These are phyloP conservation scores for Torulaspora quercuum DNA, from an alignment of 805 yeast species.

Conservation along the genomic window DNA sequence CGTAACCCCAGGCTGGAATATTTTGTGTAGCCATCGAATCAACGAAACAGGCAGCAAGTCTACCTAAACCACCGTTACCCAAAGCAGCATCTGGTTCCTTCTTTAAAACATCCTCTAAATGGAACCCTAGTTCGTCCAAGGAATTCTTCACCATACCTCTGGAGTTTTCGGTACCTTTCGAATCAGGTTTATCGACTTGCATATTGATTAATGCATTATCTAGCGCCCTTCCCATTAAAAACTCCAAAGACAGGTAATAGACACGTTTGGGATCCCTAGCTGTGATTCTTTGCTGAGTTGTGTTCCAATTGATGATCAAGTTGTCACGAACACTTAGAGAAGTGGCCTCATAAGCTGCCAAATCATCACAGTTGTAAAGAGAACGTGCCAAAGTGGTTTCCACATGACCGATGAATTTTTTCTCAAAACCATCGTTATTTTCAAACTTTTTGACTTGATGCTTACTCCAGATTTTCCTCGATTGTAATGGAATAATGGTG, in stretches of 20 bases:
- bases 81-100: constrained; percentile 92
- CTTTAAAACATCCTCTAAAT: constrained; percentile 76
- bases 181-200: constrained; percentile 39
- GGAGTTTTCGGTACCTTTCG: constrained; percentile 18
- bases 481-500: constrained; percentile 71
- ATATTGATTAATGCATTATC: constrained; percentile 89
- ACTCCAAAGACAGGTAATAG: constrained; percentile 82
- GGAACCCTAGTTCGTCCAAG: constrained; percentile 75
- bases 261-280: constrained; percentile 78
- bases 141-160: constrained; percentile 57
- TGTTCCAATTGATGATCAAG: constrained; percentile 82
- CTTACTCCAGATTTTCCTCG: constrained; percentile 75
- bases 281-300: constrained; percentile 88
- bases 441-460: constrained; percentile 53
- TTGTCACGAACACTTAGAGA: constrained; percentile 76
- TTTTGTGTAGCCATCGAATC: constrained; percentile 83
- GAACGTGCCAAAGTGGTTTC: constrained; percentile 91
- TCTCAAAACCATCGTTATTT: constrained; percentile 57
- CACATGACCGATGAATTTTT: constrained; percentile 74
- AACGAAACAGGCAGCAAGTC: constrained; percentile 90
- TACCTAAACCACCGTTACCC: constrained; percentile 94
- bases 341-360: constrained; percentile 91
- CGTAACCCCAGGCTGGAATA: constrained; percentile 96
- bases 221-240: constrained; percentile 90
- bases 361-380: constrained; percentile 83